Percentiles rank a stretch among this genome's conserved stretches.
Conservation (phyloP, 495 filamentous ascomycete genomes). For the Daldinia concentrica region DNA sequence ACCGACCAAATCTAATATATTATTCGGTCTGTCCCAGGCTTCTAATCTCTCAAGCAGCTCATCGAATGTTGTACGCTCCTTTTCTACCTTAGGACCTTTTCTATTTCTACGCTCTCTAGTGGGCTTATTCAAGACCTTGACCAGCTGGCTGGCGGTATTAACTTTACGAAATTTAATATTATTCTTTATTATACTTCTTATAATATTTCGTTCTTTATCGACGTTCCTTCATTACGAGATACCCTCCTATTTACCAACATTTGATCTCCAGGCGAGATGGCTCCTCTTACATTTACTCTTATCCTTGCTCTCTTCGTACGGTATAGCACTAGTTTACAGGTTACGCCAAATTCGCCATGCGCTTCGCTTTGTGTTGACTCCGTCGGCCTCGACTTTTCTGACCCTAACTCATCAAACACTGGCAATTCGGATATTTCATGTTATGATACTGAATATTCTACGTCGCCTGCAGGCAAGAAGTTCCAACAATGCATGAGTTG, state of each 20-base stretch:
- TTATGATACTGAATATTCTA: conserved; percentile 51
- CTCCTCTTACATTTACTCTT: conserved; percentile 28
- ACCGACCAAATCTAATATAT: conserved; percentile 21
- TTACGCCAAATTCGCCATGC: conserved; percentile 63
- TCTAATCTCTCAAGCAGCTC: conserved; percentile 4
- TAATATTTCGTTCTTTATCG: conserved; percentile 18
- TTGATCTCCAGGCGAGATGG: conserved; percentile 42
- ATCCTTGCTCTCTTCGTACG: conserved; percentile 40
- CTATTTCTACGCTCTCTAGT: conserved; percentile 1
- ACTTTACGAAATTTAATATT: conserved; percentile 32
- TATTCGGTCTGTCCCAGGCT: conserved; percentile 42
- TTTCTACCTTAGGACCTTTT: conserved; percentile 6
- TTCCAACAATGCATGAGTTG: conserved; percentile 61
- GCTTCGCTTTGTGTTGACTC: conserved; percentile 56
- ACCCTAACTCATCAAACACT: conserved; percentile 57
- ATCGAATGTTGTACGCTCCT: conserved; percentile 29
- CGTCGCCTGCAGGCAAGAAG: conserved; percentile 50
- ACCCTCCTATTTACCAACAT: neutral
- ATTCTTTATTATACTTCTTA: conserved; percentile 1
- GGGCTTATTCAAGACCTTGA: conserved; percentile 14
- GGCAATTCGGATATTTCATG: conserved; percentile 57
- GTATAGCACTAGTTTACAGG: conserved; percentile 52
- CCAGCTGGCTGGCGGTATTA: conserved; percentile 40
- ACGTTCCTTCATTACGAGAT: neutral
- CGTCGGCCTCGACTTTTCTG: conserved; percentile 50